Evolutionary conservation across 2,329 filamentous ascomycete genomes (phyloP).

Genomic region (Fusarium sp.): DNA sequence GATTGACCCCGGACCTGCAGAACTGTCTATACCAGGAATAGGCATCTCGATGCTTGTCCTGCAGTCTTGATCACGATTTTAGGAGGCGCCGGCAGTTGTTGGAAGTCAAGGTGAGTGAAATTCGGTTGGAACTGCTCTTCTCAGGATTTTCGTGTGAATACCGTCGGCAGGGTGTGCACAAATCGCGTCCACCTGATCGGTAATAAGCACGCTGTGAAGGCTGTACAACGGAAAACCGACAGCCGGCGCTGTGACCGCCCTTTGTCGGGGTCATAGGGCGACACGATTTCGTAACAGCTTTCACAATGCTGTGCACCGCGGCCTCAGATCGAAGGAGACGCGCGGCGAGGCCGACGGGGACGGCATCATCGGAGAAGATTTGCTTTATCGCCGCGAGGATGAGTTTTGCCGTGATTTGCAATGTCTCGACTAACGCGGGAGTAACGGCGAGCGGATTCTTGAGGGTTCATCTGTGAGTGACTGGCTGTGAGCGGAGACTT

Average conservation of each 20-base stretch:
- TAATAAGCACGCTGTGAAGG: not conserved
- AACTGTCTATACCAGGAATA: constrained; percentile 7
- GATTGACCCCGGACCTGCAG: constrained; percentile 32
- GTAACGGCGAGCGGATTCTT: not conserved
- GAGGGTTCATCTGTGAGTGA: not conserved
- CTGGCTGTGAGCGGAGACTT: not conserved
- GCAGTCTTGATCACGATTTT: constrained; percentile 13
- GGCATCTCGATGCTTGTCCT: not conserved
- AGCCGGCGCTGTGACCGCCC: not conserved
- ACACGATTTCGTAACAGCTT: constrained; percentile 6
- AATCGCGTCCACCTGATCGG: constrained; percentile 6
- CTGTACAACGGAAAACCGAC: not conserved
- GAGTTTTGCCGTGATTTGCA: not conserved
- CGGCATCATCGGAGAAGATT: not conserved
- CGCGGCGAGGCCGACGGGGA: not conserved
- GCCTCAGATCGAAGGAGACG: not conserved
- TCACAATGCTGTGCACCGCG: not conserved
- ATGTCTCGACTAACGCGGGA: not conserved
- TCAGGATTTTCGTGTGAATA: not conserved
- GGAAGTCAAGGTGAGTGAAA: not conserved
- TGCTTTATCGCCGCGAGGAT: not conserved
- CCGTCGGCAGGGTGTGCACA: not conserved
- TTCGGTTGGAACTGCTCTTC: constrained; percentile 19
- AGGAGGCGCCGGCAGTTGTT: not conserved
- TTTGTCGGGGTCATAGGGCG: not conserved